Conservation (phyloP, 371 early-diverging fungal genomes). For the Mucor indicus region DNA sequence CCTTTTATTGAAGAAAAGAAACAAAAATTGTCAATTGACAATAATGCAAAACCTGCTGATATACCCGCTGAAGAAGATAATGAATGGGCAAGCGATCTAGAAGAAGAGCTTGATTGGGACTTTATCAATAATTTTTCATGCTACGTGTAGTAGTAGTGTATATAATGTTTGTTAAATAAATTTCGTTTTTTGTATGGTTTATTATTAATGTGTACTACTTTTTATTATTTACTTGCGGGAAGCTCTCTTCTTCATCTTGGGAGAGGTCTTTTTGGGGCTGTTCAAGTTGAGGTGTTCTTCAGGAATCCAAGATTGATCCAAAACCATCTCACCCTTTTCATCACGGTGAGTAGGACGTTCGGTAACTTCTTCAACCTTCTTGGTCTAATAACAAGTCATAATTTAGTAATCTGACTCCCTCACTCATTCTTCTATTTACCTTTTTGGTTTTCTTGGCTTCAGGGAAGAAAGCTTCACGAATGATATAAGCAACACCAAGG, state of each 20-base stretch:
- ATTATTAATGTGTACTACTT: no score
- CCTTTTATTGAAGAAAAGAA: no score
- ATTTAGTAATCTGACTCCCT: not conserved
- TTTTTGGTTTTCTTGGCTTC: slow-evolving; percentile 32
- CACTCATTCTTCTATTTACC: not conserved
- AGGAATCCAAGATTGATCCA: slow-evolving; percentile 53
- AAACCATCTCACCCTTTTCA: slow-evolving; percentile 48
- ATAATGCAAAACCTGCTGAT: not conserved
- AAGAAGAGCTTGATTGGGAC: slow-evolving; percentile 4
- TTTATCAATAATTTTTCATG: not conserved
- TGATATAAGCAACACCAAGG: slow-evolving; percentile 40
- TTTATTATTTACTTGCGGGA: slow-evolving; percentile 10
- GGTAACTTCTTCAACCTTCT: slow-evolving; percentile 29
- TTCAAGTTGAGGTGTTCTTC: slow-evolving; percentile 35
- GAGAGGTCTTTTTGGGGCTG: slow-evolving; percentile 36
- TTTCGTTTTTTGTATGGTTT: no score
- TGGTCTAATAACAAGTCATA: slow-evolving; percentile 7
- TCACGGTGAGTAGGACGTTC: slow-evolving; percentile 47
- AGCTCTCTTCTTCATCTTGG: slow-evolving; percentile 45
- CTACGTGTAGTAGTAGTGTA: not conserved
- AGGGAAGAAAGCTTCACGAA: slow-evolving; percentile 46
- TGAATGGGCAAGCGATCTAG: slow-evolving; percentile 5
- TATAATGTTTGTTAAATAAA: not conserved
- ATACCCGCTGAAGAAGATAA: not conserved
- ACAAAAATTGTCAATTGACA: not conserved